Evolutionary conservation across 495 filamentous ascomycete genomes (phyloP), one percentile per base, ranked within the genome.

Genomic region (Penicillium daleae): DNA sequence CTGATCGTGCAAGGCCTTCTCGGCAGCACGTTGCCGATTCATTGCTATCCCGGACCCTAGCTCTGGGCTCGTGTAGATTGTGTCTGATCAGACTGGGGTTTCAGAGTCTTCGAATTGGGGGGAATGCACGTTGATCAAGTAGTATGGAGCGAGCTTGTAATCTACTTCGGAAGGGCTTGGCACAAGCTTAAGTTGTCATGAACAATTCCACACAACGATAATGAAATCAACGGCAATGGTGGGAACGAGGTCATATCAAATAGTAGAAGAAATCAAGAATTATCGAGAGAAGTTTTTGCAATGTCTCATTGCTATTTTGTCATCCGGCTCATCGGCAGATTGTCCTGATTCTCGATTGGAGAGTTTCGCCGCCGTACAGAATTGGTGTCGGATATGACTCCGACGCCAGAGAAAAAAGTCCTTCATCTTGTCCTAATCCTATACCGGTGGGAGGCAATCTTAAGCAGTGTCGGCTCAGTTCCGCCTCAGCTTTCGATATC

Each of bases 1-100:
- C 59, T 87, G 78, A 46, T 82, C 78, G 39, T 82, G 77, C 54
- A 82, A 61, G 15, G 74, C 71, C 70, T 80, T 78, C 62, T 82
- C 79, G 49, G 79, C 78, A 27, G 62, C 73, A 60, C 69, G 60
- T 65, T 80, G 78, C 42, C 74, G 74, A 61, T 75, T 71, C 77
- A 80, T 80, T 9, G 21, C 37, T 58, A 48, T 19, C n/a, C 19
- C 8, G 12, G 2, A 17, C 42, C 35, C 46, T 63, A 27, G 19
- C n/a, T 21, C n/a, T n/a, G 33, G 22, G 26, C 31, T 21, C 24
- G 17, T 32, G 12, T 6, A 3, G 29, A 21, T 48, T 21, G 17
- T 8, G n/a, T 3, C 42, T 4, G 21, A 13, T 22, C 21, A 24
- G 8, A 22, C 24, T 22, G 7, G 8, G 40, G 3, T 15, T n/a